A percentile compares a stretch with the other conserved stretches of the same genome.
phyloP scores from a whole-genome alignment of 2,329 filamentous ascomycete genomes.

The Sclerotinia glacialis region DNA sequence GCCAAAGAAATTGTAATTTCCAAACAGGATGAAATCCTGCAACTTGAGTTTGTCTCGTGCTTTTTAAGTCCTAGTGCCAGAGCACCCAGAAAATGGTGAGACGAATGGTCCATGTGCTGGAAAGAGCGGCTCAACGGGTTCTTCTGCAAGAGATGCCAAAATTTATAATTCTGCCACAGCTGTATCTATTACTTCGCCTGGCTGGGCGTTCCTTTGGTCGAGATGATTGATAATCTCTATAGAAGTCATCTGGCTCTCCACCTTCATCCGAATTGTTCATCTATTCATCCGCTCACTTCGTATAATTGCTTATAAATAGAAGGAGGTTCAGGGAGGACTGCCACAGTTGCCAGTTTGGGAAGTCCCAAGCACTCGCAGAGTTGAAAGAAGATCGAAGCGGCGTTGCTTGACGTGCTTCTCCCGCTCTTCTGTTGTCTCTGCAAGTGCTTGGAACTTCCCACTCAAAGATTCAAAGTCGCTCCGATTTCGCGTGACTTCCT shows the following conservation, averaged over 20 bases:
- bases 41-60: not conserved
- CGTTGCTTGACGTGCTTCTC: not conserved
- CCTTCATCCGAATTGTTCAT: not conserved
- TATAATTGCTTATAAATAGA: not conserved
- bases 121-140: not conserved
- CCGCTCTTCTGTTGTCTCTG: not conserved
- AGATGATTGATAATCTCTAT: not conserved
- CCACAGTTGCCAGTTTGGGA: not conserved
- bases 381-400: not conserved
- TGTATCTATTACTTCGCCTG: not conserved
- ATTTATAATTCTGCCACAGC: not conserved
- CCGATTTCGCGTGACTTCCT: too few species aligned
- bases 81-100: not conserved
- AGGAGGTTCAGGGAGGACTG: not conserved
- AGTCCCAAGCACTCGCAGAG: conserved; percentile 4
- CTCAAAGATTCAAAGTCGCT: not conserved
- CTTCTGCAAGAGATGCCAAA: not conserved
- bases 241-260: not conserved
- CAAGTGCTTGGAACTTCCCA: not conserved
- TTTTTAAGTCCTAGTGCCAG: not conserved
- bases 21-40: not conserved
- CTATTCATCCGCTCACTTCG: not conserved
- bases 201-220: not conserved
- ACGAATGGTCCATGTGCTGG: not conserved
- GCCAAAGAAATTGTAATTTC: conserved; percentile 71